Conservation (phyloP, 2,329 filamentous ascomycete genomes). For the Arthrobotrys pseudoclavata region DNA sequence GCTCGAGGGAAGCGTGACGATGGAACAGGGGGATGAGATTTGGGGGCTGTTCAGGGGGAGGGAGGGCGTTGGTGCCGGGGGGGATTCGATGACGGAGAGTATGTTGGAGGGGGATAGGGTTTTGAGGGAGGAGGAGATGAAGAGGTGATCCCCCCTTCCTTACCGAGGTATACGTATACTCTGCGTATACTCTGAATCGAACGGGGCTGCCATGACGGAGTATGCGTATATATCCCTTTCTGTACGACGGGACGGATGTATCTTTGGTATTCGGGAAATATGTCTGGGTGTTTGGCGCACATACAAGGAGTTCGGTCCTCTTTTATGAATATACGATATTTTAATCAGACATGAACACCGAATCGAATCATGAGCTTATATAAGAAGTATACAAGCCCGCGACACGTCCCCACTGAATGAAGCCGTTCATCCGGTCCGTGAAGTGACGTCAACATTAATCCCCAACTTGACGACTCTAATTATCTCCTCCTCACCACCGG, state of each 20-base stretch:
- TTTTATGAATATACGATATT: background rate
- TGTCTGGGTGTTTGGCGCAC: background rate
- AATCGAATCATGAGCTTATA: background rate
- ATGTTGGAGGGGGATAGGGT: constrained; percentile 55
- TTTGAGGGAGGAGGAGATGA: constrained; percentile 51
- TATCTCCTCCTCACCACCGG: no score
- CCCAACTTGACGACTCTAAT: background rate
- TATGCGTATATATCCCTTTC: background rate
- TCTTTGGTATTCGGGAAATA: background rate
- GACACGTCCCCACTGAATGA: background rate
- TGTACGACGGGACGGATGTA: background rate
- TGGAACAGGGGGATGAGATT: constrained; percentile 58
- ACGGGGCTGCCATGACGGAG: no score
- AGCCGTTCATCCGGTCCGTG: background rate
- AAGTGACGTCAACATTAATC: constrained; percentile 8
- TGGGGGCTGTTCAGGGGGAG: constrained; percentile 55
- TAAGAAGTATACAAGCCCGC: background rate
- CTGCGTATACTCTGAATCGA: no score
- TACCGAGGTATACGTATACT: background rate
- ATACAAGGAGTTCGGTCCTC: background rate
- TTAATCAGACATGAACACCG: background rate
- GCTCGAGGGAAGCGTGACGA: constrained; percentile 47
- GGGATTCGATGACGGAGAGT: constrained; percentile 57
- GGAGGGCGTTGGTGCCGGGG: constrained; percentile 16
- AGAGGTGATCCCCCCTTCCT: constrained; percentile 3